phyloP scores from a whole-genome alignment of 768 basidiomycete species.

The Rossbeevera mucosa region DNA sequence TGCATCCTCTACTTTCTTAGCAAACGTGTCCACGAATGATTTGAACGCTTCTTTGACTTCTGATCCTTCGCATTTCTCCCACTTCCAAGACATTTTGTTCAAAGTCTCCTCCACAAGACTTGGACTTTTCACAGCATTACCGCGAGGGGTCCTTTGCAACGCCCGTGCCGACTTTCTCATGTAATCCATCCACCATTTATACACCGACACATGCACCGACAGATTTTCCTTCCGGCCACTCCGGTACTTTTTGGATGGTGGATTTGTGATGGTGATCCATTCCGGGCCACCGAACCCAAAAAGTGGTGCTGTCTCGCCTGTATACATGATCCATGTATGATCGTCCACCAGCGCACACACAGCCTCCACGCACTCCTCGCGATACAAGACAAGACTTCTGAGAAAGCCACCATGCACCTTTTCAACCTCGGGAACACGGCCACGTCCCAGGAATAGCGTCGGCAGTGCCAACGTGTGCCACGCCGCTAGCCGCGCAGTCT shows the following conservation, averaged over 20 bases:
- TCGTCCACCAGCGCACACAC: slow-evolving; percentile 2
- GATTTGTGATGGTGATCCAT: neutral
- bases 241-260: neutral
- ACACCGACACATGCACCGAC: neutral
- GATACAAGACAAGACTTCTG: slow-evolving; percentile 5
- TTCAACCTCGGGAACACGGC: slow-evolving; percentile 8
- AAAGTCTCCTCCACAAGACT: neutral
- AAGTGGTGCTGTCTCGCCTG: too few species aligned
- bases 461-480: slow-evolving; percentile 7
- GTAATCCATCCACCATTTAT: slow-evolving; percentile 14
- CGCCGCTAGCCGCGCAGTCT: slow-evolving; percentile 1
- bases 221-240: neutral
- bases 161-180: slow-evolving; percentile 10
- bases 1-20: slow-evolving; percentile 2
- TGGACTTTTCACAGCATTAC: neutral
- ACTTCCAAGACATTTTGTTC: slow-evolving; percentile 5
- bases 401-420: slow-evolving; percentile 4
- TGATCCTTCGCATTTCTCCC: neutral
- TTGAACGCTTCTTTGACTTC: neutral
- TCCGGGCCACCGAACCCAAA: neutral
- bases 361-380: slow-evolving; percentile 2
- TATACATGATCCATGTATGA: neutral
- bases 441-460: neutral
- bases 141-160: slow-evolving; percentile 1
- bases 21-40: slow-evolving; percentile 10